Evolutionary conservation across 2,329 filamentous ascomycete genomes (phyloP), one percentile per base, ranked within the genome.

Genomic region (Thyridium curvatum): DNA sequence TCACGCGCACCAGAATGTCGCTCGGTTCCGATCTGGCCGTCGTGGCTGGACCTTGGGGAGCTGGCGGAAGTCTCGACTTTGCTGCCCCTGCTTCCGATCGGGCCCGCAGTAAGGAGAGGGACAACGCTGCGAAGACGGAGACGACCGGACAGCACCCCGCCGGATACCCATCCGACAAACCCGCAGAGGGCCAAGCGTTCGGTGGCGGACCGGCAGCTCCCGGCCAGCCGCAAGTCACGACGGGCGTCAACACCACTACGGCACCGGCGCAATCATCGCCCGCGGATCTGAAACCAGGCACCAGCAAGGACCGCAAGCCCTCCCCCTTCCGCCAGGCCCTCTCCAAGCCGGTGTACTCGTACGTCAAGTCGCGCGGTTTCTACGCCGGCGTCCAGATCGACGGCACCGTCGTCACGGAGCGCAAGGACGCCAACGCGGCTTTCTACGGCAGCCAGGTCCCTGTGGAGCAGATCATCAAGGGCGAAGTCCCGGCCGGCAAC

Each of bases 381-480:
- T 95, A 94, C 53, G 89, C 86, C 2, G 88, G 88, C 21, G 76
- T 94, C 1, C 85, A 90, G 52, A 74, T 94, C 28, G 89, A 95
- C 53, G 90, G 90, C 18, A 94, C 88, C 0, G 77, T 94, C 10
- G 73, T 95, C 35, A 85, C 91, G 18, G 86, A 94, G 60, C 78
- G 89, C 37, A 82, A 77, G n/a, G 86, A 91, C 41, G 90, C 91
- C 54, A 96, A 96, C 52, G 83, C 87, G 38, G 76, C 77, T 6
- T 95, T 95, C 54, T 95, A 94, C 58, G 83, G 84, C 16, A 71
- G 84, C n/a, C 48, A 54, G 4, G 52, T 76, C 17, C 49, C 63
- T 0, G 70, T 68, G 1, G 59, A 66, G 17, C 60, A 62, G 43
- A 75, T 77, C 39, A 54, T 77, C 12, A 59, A 55, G 4, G 71